These are phyloP conservation scores for carrot (Daucus carota) DNA, from an alignment of 129 eudicot species.

Conservation along the genomic window DNA sequence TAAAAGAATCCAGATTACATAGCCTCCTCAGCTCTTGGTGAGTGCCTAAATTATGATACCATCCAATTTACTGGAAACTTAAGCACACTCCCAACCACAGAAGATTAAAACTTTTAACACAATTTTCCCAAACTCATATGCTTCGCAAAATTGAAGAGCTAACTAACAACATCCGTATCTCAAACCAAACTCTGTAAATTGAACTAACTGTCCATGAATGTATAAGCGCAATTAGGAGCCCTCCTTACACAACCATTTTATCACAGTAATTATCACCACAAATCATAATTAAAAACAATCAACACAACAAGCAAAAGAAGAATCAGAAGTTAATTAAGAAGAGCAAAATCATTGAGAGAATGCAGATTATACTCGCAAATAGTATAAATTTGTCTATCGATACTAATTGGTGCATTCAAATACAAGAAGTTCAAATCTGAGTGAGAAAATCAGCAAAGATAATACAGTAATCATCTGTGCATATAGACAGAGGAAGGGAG, in stretches of 20 bases:
- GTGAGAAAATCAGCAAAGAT: not conserved
- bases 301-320: not conserved
- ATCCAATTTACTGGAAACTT: too few species aligned
- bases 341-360: too few species aligned
- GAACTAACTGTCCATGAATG: too few species aligned
- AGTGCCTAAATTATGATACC: too few species aligned
- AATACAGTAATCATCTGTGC: too few species aligned
- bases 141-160: not conserved
- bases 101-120: not conserved
- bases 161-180: not conserved
- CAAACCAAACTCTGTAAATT: not conserved
- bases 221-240: not conserved
- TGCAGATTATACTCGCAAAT: not conserved
- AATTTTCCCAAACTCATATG: not conserved
- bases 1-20: too few species aligned
- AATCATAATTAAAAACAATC: too few species aligned
- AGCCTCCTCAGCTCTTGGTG: too few species aligned
- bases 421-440: too few species aligned
- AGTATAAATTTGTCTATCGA: too few species aligned
- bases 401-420: too few species aligned
- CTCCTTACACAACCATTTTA: not conserved
- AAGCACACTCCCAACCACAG: not conserved
- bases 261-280: too few species aligned
- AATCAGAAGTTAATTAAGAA: not conserved
- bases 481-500: not conserved